A percentile compares a stretch with the other conserved stretches of the same genome.
Conservation (phyloP, 1,284 basidiomycete species). For the Cutaneotrichosporon dermatis region DNA sequence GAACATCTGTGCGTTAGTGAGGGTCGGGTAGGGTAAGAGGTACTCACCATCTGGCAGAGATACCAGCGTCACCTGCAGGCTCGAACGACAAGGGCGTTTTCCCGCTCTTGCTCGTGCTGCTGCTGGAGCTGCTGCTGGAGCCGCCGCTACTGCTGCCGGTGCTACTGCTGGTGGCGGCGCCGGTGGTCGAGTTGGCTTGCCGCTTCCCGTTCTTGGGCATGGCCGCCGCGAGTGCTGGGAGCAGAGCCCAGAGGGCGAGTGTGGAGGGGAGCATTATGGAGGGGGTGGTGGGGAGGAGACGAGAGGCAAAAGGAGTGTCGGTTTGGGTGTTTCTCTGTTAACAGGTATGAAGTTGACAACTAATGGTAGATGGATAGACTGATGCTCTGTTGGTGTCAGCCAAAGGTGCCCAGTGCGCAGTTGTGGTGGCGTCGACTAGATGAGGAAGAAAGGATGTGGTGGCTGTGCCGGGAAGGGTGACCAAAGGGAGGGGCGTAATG, state of each 20-base stretch:
- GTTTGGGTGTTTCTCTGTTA: too few species aligned
- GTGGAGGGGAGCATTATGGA: background rate
- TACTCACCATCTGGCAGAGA: constrained; percentile 49
- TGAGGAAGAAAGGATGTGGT: too few species aligned
- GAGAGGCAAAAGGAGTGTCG: background rate
- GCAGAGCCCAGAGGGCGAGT: constrained; percentile 9
- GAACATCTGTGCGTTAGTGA: constrained; percentile 46
- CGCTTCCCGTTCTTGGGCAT: constrained; percentile 2
- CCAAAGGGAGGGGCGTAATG: too few species aligned
- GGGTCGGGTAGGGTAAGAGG: background rate
- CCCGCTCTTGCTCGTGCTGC: background rate
- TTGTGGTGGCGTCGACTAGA: too few species aligned
- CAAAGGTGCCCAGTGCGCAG: too few species aligned
- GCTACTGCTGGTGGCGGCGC: background rate
- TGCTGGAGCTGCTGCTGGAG: background rate
- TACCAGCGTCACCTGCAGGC: constrained; percentile 41
- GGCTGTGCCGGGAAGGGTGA: too few species aligned
- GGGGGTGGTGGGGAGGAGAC: background rate
- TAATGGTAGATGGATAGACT: too few species aligned
- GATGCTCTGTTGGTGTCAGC: too few species aligned
- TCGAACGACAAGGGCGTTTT: constrained; percentile 33
- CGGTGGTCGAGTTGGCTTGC: background rate
- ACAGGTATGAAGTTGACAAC: too few species aligned
- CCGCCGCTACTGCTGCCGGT: background rate
- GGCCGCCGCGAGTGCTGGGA: constrained; percentile 12